These are phyloP conservation scores for Pluteus cervinus DNA, from an alignment of 768 basidiomycete species.

Conservation along the genomic window DNA sequence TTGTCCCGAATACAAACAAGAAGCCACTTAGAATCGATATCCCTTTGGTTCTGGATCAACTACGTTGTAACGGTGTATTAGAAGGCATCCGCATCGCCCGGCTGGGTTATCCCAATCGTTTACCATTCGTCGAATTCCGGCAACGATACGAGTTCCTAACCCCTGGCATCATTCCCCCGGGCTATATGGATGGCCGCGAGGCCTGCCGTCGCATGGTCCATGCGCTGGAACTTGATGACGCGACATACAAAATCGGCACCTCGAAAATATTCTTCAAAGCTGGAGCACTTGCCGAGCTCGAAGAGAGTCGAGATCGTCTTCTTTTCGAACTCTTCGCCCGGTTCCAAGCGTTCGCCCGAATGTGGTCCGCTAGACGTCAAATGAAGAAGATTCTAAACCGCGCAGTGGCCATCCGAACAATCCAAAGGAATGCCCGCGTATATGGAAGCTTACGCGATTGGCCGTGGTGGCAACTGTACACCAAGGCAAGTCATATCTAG, in stretches of 20 bases:
- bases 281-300: conserved; percentile 91
- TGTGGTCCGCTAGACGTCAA: conserved; percentile 81
- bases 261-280: conserved; percentile 99
- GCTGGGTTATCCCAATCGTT: conserved; percentile 92
- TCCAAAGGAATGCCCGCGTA: conserved; percentile 89
- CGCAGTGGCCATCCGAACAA: conserved; percentile 83
- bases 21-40: conserved; percentile 89
- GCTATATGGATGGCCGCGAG: conserved; percentile 97
- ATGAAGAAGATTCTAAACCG: conserved; percentile 94
- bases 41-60: conserved; percentile 91
- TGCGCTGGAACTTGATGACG: conserved; percentile 80
- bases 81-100: conserved; percentile 98
- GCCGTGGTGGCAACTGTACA: conserved; percentile 99
- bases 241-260: conserved; percentile 84
- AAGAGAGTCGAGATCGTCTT: conserved; percentile 85
- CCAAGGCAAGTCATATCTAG: conserved; percentile 51
- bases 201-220: conserved; percentile 90
- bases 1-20: conserved; percentile 91
- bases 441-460: conserved; percentile 89
- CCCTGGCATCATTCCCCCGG: conserved; percentile 86
- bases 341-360: conserved; percentile 81
- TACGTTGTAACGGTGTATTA: conserved; percentile 97
- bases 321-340: conserved; percentile 85
- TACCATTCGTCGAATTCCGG: conserved; percentile 96
- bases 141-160: conserved; percentile 96